Percentiles rank a stretch among this genome's conserved stretches.
phyloP scores from a whole-genome alignment of 192 early-diverging fungal genomes.

The Gonapodya prolifera region DNA sequence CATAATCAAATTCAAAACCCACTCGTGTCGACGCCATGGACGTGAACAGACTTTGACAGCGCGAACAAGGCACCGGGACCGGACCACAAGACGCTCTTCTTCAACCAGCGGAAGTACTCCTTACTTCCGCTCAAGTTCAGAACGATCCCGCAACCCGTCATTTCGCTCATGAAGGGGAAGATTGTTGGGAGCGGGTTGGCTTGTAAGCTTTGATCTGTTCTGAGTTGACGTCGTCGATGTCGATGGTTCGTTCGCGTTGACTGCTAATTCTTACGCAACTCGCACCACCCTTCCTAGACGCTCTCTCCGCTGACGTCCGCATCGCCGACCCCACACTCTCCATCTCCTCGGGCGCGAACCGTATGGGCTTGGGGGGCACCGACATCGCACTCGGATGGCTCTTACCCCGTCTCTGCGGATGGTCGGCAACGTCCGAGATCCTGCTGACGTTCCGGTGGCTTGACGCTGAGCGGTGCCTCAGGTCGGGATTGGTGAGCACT shows the following conservation, averaged over 20 bases:
- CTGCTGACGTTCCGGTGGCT: not conserved
- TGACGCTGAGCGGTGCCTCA: not conserved
- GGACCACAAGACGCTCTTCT: not conserved
- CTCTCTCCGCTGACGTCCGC: not conserved
- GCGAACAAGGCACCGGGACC: not conserved
- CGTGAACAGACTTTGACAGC: not conserved
- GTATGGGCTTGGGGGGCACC: not conserved
- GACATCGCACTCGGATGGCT: not conserved
- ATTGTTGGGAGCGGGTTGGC: not conserved
- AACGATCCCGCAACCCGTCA: not conserved
- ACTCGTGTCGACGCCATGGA: no score
- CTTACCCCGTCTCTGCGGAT: not conserved
- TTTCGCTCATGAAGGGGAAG: not conserved
- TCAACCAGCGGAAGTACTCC: not conserved
- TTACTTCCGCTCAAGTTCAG: not conserved
- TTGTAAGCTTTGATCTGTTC: no score
- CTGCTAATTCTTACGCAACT: no score
- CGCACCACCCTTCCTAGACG: no score
- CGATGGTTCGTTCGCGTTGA: no score
- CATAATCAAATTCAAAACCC: no score
- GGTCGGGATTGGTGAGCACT: not conserved
- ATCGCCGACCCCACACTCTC: not conserved
- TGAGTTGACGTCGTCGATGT: no score
- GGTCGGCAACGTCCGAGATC: not conserved
- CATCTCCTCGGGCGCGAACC: not conserved